phyloP scores from a whole-genome alignment of 306 rosid genomes.

The Medicago lupulina region DNA sequence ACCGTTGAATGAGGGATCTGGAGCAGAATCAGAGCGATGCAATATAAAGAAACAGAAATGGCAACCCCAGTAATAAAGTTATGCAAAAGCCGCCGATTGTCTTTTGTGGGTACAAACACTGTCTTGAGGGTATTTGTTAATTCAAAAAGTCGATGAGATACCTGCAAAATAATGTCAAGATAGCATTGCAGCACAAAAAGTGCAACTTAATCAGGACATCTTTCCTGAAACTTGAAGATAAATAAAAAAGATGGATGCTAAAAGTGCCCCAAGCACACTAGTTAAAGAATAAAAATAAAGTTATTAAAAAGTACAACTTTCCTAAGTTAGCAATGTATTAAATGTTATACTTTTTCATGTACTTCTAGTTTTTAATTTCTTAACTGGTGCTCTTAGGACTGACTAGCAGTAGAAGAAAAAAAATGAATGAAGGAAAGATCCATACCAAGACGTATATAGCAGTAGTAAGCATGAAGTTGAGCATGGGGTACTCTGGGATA shows the following conservation, averaged over 20 bases:
- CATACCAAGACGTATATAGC: slow-evolving; percentile 85
- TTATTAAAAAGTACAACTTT: background rate
- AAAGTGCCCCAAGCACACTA: background rate
- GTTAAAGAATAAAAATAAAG: background rate
- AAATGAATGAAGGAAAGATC: slow-evolving; percentile 27
- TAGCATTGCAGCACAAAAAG: slow-evolving; percentile 35
- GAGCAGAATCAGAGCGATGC: slow-evolving; percentile 65
- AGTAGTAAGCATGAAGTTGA: slow-evolving; percentile 94
- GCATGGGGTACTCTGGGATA: slow-evolving; percentile 90
- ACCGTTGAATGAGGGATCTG: slow-evolving; percentile 71
- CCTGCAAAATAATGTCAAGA: slow-evolving; percentile 60
- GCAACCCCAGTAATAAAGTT: slow-evolving; percentile 74
- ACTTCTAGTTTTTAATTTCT: background rate
- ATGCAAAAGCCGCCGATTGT: slow-evolving; percentile 77
- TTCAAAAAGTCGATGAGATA: slow-evolving; percentile 90
- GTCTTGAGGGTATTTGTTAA: slow-evolving; percentile 84
- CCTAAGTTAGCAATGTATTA: background rate
- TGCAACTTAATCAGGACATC: slow-evolving; percentile 29
- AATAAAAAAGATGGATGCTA: slow-evolving; percentile 19
- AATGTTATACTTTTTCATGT: slow-evolving; percentile 1
- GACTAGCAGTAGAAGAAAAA: background rate
- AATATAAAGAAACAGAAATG: slow-evolving; percentile 67
- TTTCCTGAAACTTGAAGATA: slow-evolving; percentile 31
- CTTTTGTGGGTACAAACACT: slow-evolving; percentile 85
- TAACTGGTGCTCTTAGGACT: background rate